Evolutionary conservation across 345 rosid species (phyloP).

Genomic region (Populus davidiana): DNA sequence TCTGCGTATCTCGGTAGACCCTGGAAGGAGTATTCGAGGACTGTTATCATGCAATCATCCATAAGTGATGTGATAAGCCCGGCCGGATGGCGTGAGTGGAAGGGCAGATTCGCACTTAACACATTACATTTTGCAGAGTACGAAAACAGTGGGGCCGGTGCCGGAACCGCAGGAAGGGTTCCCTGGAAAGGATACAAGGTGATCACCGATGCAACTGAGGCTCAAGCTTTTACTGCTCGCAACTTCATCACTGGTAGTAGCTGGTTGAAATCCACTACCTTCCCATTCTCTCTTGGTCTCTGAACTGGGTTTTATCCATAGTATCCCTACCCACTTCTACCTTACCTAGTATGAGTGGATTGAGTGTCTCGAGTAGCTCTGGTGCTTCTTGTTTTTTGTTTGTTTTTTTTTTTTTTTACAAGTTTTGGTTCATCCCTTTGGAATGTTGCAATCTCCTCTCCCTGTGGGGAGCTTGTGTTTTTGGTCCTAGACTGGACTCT

Average conservation of each 20-base stretch:
- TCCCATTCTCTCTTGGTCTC: slow-evolving; percentile 70
- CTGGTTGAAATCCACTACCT: slow-evolving; percentile 70
- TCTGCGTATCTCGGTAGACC: slow-evolving; percentile 86
- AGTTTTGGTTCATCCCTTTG: neutral
- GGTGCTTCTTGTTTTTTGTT: neutral
- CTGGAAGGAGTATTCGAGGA: slow-evolving; percentile 86
- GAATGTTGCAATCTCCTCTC: neutral
- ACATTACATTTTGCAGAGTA: slow-evolving; percentile 74
- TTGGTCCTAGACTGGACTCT: too few species aligned
- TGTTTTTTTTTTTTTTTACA: too few species aligned
- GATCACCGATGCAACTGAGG: slow-evolving; percentile 54
- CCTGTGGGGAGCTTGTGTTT: neutral
- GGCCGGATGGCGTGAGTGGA: slow-evolving; percentile 82
- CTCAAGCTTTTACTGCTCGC: slow-evolving; percentile 49
- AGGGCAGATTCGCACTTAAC: slow-evolving; percentile 53
- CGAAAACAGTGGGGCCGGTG: slow-evolving; percentile 66
- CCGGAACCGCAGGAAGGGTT: slow-evolving; percentile 65
- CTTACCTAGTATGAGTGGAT: neutral
- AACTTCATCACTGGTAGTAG: slow-evolving; percentile 57
- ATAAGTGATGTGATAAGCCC: slow-evolving; percentile 63
- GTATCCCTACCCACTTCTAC: neutral
- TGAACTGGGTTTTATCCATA: neutral
- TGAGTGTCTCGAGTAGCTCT: neutral
- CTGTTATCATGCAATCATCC: slow-evolving; percentile 71
- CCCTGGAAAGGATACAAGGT: slow-evolving; percentile 69